Conservation (phyloP, 148 eudicot genomes). For the Dianthus caryophyllus region DNA sequence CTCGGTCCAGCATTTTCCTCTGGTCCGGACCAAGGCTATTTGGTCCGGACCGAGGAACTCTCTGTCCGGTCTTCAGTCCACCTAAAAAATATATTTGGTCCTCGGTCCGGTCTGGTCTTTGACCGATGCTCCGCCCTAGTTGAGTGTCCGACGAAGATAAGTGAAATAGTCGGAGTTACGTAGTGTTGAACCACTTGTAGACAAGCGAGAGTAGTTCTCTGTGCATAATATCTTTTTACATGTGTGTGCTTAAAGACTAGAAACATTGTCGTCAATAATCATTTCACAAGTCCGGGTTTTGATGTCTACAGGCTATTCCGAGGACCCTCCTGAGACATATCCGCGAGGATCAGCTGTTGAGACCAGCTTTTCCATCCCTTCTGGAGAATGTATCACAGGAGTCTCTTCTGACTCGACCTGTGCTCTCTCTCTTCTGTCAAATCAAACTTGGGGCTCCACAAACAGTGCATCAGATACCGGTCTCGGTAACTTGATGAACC, state of each 20-base stretch:
- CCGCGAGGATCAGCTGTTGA: slow-evolving; percentile 43
- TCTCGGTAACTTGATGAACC: slow-evolving; percentile 32
- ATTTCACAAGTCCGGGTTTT: slow-evolving; percentile 4
- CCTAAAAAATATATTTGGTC: no score
- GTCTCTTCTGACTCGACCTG: slow-evolving; percentile 51
- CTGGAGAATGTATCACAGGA: slow-evolving; percentile 58
- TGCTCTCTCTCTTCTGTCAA: slow-evolving; percentile 99
- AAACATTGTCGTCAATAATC: not conserved
- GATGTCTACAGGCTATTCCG: slow-evolving; percentile 34
- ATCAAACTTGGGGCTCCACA: slow-evolving; percentile 68
- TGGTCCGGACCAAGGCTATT: no score
- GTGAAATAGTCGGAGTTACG: no score
- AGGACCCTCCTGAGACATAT: slow-evolving; percentile 34
- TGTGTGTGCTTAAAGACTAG: no score
- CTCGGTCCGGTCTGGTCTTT: no score
- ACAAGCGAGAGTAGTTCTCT: no score
- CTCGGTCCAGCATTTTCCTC: no score
- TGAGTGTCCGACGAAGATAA: no score
- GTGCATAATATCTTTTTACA: not conserved
- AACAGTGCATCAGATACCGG: slow-evolving; percentile 43
- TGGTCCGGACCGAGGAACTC: no score
- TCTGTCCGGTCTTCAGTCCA: no score
- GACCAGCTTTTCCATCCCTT: slow-evolving; percentile 36
- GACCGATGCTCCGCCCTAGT: no score
- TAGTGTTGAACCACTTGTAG: no score